These are phyloP conservation scores for Astraeus odoratus DNA, from an alignment of 768 basidiomycete genomes.

Conservation along the genomic window DNA sequence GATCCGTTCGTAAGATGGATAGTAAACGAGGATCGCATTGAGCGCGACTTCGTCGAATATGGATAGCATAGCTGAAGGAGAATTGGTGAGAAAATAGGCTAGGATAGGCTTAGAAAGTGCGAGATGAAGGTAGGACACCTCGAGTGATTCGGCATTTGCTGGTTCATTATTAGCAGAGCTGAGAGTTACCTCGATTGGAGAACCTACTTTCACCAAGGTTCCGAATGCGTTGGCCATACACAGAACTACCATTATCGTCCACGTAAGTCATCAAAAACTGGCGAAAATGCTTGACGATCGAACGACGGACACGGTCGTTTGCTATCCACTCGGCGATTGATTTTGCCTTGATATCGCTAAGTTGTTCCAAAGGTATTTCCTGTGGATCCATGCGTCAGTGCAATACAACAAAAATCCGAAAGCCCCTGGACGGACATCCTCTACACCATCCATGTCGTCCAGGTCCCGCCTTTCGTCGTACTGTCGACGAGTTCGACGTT, in stretches of 20 bases:
- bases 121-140: slow-evolving; percentile 95
- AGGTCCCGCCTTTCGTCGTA: slow-evolving; percentile 90
- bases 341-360: slow-evolving; percentile 96
- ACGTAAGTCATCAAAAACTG: slow-evolving; percentile 95
- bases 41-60: slow-evolving; percentile 96
- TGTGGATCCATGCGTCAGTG: slow-evolving; percentile 27
- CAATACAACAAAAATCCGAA: neutral
- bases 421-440: slow-evolving; percentile 53
- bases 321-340: slow-evolving; percentile 98
- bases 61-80: slow-evolving; percentile 84
- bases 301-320: slow-evolving; percentile 81
- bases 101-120: slow-evolving; percentile 89
- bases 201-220: slow-evolving; percentile 87
- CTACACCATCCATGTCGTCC: slow-evolving; percentile 86
- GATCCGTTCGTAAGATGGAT: slow-evolving; percentile 93
- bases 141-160: slow-evolving; percentile 97
- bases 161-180: slow-evolving; percentile 8
- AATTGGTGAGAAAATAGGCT: slow-evolving; percentile 96
- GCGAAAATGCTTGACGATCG: slow-evolving; percentile 88
- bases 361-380: slow-evolving; percentile 93
- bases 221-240: slow-evolving; percentile 91
- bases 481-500: slow-evolving; percentile 75
- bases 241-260: slow-evolving; percentile 84
- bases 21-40: slow-evolving; percentile 90
- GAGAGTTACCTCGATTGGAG: slow-evolving; percentile 1